phyloP scores from a whole-genome alignment of 805 yeast species.

The Candida multigemmis region DNA sequence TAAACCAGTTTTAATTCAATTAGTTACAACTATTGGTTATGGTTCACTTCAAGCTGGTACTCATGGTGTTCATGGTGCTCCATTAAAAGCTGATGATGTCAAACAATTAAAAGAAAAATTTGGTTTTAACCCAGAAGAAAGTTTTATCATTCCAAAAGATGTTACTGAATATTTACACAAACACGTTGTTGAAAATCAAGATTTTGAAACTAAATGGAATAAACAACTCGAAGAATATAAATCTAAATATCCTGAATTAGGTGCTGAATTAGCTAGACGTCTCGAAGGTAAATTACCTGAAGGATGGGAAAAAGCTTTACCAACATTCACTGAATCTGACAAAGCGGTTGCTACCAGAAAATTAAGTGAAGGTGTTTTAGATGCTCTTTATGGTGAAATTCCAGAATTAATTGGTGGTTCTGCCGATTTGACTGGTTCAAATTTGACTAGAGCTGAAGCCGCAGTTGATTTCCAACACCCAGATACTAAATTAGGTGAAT shows the following conservation, averaged over 20 bases:
- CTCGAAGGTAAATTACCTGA: conserved; percentile 68
- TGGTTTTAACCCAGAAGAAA: conserved; percentile 83
- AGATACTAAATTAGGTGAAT: conserved; percentile 69
- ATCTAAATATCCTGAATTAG: conserved; percentile 66
- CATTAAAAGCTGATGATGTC: conserved; percentile 89
- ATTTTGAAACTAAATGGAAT: conserved; percentile 72
- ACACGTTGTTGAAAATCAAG: conserved; percentile 53
- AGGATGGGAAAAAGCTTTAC: conserved; percentile 72
- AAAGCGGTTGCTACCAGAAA: conserved; percentile 89
- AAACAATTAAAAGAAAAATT: conserved; percentile 72
- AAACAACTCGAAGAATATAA: conserved; percentile 50
- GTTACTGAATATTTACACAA: conserved; percentile 63
- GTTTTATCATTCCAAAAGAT: conserved; percentile 73
- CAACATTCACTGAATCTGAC: conserved; percentile 71
- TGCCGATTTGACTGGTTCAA: conserved; percentile 96
- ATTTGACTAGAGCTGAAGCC: conserved; percentile 79
- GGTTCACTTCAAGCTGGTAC: conserved; percentile 85
- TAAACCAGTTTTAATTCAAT: conserved; percentile 86
- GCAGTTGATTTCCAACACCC: conserved; percentile 93
- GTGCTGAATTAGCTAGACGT: conserved; percentile 75
- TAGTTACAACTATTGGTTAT: conserved; percentile 88
- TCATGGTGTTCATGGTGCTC: conserved; percentile 92
- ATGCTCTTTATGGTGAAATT: conserved; percentile 47
- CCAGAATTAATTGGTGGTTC: conserved; percentile 97
- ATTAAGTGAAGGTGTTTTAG: conserved; percentile 74